A percentile compares a stretch with the other conserved stretches of the same genome.
phyloP scores from a whole-genome alignment of 2,329 filamentous ascomycete genomes.

The Aspergillus sp. region DNA sequence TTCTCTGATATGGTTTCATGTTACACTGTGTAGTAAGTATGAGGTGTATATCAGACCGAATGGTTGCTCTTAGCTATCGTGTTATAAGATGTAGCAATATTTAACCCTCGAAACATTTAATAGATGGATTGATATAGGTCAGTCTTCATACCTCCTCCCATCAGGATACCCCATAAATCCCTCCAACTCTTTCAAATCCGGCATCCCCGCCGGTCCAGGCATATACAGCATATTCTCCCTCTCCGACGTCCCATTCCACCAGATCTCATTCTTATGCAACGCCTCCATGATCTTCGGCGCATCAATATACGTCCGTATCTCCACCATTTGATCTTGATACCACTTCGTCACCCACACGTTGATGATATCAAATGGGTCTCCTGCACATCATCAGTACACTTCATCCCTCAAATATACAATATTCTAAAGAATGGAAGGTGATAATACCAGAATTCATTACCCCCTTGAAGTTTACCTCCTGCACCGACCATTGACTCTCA shows the following conservation, averaged over 20 bases:
- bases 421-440: background rate
- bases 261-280: constrained; percentile 36
- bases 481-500: constrained; percentile 35
- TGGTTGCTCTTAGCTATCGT: no score
- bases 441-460: constrained; percentile 36
- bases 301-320: constrained; percentile 38
- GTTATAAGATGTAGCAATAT: no score
- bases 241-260: constrained; percentile 35
- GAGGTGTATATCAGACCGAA: no score
- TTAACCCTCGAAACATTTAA: no score
- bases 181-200: constrained; percentile 30
- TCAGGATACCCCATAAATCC: constrained; percentile 31
- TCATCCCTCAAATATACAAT: background rate
- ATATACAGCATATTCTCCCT: constrained; percentile 34
- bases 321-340: constrained; percentile 35
- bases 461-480: constrained; percentile 36
- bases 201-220: constrained; percentile 37
- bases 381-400: constrained; percentile 14
- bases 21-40: no score
- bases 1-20: no score
- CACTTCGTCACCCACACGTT: constrained; percentile 40
- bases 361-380: constrained; percentile 33
- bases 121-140: no score
- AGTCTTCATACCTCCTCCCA: constrained; percentile 29
- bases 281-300: constrained; percentile 31